Evolutionary conservation across 352 stramenopile genomes (phyloP), one percentile per base, ranked within the genome.

Genomic region (Thalassiosira exigua): DNA sequence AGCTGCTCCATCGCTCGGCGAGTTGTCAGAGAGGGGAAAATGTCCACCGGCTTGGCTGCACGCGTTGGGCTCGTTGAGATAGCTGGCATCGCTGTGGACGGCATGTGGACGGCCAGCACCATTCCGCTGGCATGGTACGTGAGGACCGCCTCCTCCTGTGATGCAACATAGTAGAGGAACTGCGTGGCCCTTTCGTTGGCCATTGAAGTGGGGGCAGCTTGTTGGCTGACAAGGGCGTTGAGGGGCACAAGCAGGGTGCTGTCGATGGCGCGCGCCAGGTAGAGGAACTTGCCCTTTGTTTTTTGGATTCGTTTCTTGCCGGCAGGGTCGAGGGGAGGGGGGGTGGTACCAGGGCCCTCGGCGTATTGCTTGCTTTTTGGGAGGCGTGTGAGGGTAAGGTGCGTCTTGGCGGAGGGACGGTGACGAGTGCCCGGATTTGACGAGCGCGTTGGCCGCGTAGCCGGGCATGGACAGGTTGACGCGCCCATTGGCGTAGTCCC

Each of bases 41-140:
- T 71, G 69, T 3, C 70, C 70, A 5, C 70, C 70, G 22, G 54
- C 77, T 36, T 59, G 48, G 30, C 57, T 70, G 36, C 53, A 46
- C 29, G 64, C 70, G 21, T 74, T 52, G 11, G 32, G 17, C 33
- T 73, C 41, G 33, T 22, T 53, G 17, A 81, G 29, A 50, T 84
- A 84, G 3, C 33, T 50, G 2, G 75, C 75, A 32, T 80, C 75
- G 22, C 64, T 79, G 52, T 80, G 69, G n/a, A n/a, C n/a, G n/a
- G n/a, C n/a, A n/a, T n/a, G n/a, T n/a, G 27, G 29, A 80, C n/a
- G 12, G 26, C n/a, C 22, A 81, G 5, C 26, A 70, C 21, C 69
- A 80, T 80, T 0, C 69, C 27, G 32, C 60, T 68, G 32, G 0
- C 32, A 11, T 41, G 17, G 69, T 74, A 79, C 2, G 51, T 39